These are phyloP conservation scores for Graphilbum ipis-grandicollis DNA, from an alignment of 2,329 filamentous ascomycete genomes.

Conservation along the genomic window DNA sequence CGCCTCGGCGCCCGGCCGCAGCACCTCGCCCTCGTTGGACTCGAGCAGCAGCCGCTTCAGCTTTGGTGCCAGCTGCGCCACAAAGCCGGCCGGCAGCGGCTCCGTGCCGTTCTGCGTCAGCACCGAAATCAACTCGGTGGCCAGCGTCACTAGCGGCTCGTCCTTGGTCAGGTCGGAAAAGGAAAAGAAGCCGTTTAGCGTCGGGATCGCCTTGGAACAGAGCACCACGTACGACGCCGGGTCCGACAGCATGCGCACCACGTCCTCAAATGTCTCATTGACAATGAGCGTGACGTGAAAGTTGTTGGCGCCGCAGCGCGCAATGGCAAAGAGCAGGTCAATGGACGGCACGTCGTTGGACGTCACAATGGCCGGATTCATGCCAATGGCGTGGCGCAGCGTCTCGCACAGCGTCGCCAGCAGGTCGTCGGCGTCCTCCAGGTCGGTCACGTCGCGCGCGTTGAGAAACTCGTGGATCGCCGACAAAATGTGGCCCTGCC, in stretches of 20 bases:
- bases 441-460: conserved; percentile 62
- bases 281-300: conserved; percentile 83
- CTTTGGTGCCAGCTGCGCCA: conserved; percentile 74
- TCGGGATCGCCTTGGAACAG: conserved; percentile 74
- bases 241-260: conserved; percentile 52
- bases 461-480: conserved; percentile 59
- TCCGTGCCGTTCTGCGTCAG: conserved; percentile 69
- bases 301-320: conserved; percentile 74
- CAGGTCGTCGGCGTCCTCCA: conserved; percentile 80
- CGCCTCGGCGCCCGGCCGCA: conserved; percentile 70
- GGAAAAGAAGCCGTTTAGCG: conserved; percentile 76
- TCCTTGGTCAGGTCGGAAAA: conserved; percentile 74
- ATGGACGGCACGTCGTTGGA: conserved; percentile 56
- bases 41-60: conserved; percentile 67
- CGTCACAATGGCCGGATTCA: conserved; percentile 61
- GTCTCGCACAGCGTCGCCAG: conserved; percentile 81
- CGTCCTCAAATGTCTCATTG: conserved; percentile 79
- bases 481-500: conserved; percentile 43
- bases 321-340: conserved; percentile 73
- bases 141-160: conserved; percentile 65
- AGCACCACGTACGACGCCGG: conserved; percentile 57
- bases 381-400: conserved; percentile 62
- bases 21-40: conserved; percentile 71
- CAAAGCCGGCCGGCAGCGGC: conserved; percentile 73
- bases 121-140: conserved; percentile 66